Conservation (phyloP, 2,329 filamentous ascomycete species). For the Chrysoporthe puriensis region DNA sequence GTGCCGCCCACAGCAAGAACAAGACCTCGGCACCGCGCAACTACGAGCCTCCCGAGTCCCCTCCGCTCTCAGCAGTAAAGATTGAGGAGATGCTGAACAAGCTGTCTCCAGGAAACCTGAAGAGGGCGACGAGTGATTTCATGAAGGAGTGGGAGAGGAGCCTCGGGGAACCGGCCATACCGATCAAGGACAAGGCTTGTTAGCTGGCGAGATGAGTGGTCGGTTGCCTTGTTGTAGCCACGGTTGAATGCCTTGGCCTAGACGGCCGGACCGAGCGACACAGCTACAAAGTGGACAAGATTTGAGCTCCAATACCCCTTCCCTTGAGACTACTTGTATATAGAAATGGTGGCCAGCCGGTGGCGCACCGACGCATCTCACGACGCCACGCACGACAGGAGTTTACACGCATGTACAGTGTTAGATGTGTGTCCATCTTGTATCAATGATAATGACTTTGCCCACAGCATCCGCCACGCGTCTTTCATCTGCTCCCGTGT, state of each 20-base stretch:
- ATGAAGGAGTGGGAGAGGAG: constrained; percentile 93
- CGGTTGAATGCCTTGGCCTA: no score
- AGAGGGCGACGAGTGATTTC: constrained; percentile 79
- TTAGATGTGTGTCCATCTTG: constrained; percentile 17
- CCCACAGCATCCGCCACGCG: background rate
- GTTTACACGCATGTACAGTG: background rate
- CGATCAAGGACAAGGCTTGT: constrained; percentile 24
- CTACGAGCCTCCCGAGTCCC: constrained; percentile 35
- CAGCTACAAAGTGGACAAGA: background rate
- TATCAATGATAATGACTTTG: constrained; percentile 27
- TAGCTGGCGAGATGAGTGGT: background rate
- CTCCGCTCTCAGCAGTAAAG: constrained; percentile 43
- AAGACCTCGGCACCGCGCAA: constrained; percentile 18
- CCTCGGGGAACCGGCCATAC: constrained; percentile 55
- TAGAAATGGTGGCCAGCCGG: background rate
- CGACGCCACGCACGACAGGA: constrained; percentile 19
- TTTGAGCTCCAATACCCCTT: background rate
- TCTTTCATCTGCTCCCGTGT: background rate
- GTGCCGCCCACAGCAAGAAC: constrained; percentile 29
- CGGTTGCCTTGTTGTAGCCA: no score
- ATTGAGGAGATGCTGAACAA: constrained; percentile 67
- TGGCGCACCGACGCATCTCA: constrained; percentile 10
- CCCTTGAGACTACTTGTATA: no score
- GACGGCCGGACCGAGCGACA: background rate
- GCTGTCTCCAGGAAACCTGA: constrained; percentile 75